Evolutionary conservation across 1,284 basidiomycete genomes (phyloP), one percentile per base, ranked within the genome.

Genomic region (Cutaneotrichosporon cutaneum): DNA sequence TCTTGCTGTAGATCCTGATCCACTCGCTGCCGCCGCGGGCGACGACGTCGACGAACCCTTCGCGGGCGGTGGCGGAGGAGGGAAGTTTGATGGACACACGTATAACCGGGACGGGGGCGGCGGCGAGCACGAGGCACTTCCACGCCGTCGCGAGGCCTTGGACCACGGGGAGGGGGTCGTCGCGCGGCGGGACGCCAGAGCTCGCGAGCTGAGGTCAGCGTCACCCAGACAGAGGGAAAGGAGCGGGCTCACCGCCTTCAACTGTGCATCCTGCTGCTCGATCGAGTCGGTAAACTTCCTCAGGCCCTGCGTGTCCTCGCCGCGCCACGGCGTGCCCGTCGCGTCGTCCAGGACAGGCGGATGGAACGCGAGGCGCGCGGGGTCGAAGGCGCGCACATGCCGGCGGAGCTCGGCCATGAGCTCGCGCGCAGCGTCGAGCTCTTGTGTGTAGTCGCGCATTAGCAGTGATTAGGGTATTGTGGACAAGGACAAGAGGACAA

Each of bases 1-100:
- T 92, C 61, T 89, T 92, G 27, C 87, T 85, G 79, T 92, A 92
- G 26, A 93, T 84, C 68, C 90, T 83, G 48, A 91, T 86, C 91
- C 90, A 94, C 8, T 82, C 80, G 30, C 83, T 81, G 0, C 90
- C 90, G 54, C 86, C 84, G 32, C 89, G 56, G 84, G 88, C 87
- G 26, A 92, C 86, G 6, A 92, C 83, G 72, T 94, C 91, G 0
- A 92, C 86, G 61, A 74, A 74, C 24, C 63, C 70, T 47, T 76
- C 74, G 79, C 82, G 55, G 21, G 44, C 39, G 1, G 53, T 45
- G 14, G 21, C 21, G 9, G 44, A 36, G 21, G 64, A 68, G 6
- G 42, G 21, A 4, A 50, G 27, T 39, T 59, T 52, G 52, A 54
- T 35, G n/a, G 52, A 22, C 58, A 70, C 65, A 30, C 68, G 58